These are phyloP conservation scores for Neckera pumila DNA, from an alignment of 225 moss, liverwort and hornwort genomes.

Conservation along the genomic window DNA sequence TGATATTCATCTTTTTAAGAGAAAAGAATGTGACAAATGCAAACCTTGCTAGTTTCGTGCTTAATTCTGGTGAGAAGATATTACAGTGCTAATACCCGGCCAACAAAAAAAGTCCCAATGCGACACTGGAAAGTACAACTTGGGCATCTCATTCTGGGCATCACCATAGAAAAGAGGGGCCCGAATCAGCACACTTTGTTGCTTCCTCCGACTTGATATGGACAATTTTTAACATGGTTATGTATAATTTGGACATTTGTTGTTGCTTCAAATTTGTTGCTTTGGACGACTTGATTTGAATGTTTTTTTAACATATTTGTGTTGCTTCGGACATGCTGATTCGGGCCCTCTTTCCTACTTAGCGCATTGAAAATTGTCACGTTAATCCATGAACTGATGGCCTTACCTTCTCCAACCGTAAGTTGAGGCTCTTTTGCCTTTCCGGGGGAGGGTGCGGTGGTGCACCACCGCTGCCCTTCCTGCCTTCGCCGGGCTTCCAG, in stretches of 20 bases:
- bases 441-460: slow-evolving; percentile 36
- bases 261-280: background rate
- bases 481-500: slow-evolving; percentile 12
- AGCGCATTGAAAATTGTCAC: background rate
- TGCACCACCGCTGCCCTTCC: background rate
- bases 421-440: slow-evolving; percentile 8
- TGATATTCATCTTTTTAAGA: background rate
- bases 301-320: background rate
- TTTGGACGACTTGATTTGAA: background rate
- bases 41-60: background rate
- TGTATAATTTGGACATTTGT: background rate
- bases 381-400: background rate
- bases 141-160: background rate
- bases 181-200: background rate
- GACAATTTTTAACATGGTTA: background rate
- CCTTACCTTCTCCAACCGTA: background rate
- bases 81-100: too few relatives aligned
- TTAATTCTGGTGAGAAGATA: background rate
- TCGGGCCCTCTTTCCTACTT: background rate
- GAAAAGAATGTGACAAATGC: background rate
- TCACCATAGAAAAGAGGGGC: background rate
- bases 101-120: background rate
- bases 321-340: background rate
- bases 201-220: background rate
- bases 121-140: background rate